A percentile compares a stretch with the other conserved stretches of the same genome.
Evolutionary conservation across 768 basidiomycete species (phyloP).

Genomic region (Suillus luteus): DNA sequence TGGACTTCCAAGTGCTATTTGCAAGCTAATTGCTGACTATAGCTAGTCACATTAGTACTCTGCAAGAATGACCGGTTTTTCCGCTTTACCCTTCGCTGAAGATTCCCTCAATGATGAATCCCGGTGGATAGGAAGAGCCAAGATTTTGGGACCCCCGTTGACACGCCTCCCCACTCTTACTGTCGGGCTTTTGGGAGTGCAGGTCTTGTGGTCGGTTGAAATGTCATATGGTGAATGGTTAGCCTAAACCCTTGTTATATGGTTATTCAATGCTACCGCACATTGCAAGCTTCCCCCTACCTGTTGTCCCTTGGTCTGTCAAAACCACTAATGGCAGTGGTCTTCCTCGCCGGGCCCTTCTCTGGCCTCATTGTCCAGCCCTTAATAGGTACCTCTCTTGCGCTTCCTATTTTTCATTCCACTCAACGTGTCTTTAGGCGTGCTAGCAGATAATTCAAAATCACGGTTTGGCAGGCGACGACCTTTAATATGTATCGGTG

Average conservation of each 20-base stretch:
- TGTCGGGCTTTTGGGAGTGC: slow-evolving; percentile 78
- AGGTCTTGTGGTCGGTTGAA: slow-evolving; percentile 92
- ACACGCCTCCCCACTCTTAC: slow-evolving; percentile 70
- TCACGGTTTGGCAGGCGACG: slow-evolving; percentile 83
- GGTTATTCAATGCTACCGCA: slow-evolving; percentile 1
- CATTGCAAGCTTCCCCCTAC: slow-evolving; percentile 72
- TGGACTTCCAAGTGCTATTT: neutral
- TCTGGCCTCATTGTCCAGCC: slow-evolving; percentile 93
- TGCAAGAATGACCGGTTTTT: slow-evolving; percentile 48
- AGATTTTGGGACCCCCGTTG: slow-evolving; percentile 69
- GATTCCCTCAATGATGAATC: slow-evolving; percentile 37
- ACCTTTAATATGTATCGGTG: slow-evolving; percentile 80
- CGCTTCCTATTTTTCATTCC: no score
- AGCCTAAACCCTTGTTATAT: neutral
- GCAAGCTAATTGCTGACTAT: neutral
- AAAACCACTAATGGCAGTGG: slow-evolving; percentile 85
- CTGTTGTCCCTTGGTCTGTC: slow-evolving; percentile 85
- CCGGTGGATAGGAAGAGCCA: slow-evolving; percentile 54
- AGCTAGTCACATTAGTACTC: neutral
- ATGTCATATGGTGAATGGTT: slow-evolving; percentile 87
- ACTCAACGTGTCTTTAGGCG: slow-evolving; percentile 32
- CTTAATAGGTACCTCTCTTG: slow-evolving; percentile 59
- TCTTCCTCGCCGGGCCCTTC: slow-evolving; percentile 90
- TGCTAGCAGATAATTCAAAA: slow-evolving; percentile 82
- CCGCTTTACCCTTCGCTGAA: slow-evolving; percentile 47